Evolutionary conservation across 345 rosid species (phyloP), one percentile per base, ranked within the genome.

Genomic region (Triadica sebifera): DNA sequence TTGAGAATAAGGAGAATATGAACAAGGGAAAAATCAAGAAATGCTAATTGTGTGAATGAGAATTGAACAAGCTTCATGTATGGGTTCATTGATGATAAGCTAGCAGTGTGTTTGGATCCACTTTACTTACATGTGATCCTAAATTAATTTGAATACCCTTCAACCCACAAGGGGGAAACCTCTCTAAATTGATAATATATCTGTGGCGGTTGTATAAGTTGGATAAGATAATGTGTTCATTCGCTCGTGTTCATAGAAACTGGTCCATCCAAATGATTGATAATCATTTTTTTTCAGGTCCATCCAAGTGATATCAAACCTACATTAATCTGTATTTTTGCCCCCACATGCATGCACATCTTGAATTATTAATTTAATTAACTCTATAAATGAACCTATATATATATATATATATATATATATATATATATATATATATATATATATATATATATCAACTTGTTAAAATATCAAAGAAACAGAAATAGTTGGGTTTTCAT

Each of bases 161-260:
- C 29, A 57, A 56, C 56, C 70, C 58, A 24, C 11, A 66, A 0
- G 24, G 20, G 20, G 65, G 20, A 57, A 25, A 61, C 34, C 65
- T 51, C 47, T 29, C 78, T 22, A 39, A 16, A 72, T 56, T 66
- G 85, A 83, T 81, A 79, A 83, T 39, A 20, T 71, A 66, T 77
- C 53, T 75, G 85, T 79, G 86, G 85, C 73, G 72, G 8, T 73
- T 83, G 78, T 53, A 51, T 34, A 73, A 52, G 51, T 52, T 46
- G 65, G 78, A 55, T 56, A 66, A 80, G 80, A 80, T 80, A 75
- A 72, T 78, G 73, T 47, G 39, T 49, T 37, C 38, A 50, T 68
- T 12, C 13, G 25, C 43, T 67, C 29, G 8, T 63, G 7, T 19
- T 51, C 74, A 47, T 39, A 69, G 20, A 67, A 52, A 34, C 62